Conservation (phyloP, 331 rosid species). For the Malus hybrid region DNA sequence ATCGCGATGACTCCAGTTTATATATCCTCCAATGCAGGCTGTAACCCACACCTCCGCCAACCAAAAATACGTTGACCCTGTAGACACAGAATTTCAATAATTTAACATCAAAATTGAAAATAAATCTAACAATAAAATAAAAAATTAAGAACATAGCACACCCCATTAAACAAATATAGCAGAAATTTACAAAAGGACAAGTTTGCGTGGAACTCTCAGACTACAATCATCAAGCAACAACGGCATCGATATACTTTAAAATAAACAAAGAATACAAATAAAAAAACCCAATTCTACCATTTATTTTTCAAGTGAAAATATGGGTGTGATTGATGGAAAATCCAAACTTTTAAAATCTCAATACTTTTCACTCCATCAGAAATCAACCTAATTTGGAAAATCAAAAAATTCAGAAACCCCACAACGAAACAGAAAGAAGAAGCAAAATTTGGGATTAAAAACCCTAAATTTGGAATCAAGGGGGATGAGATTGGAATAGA, state of each 20-base stretch:
- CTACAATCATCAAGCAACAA: conserved; percentile 17
- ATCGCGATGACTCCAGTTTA: conserved; percentile 62
- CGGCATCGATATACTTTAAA: conserved; percentile 4
- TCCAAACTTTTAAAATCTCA: neutral
- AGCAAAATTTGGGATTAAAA: neutral
- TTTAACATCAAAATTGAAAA: neutral
- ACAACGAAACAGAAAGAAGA: neutral
- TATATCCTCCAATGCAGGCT: conserved; percentile 42
- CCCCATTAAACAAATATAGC: neutral
- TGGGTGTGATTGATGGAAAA: neutral
- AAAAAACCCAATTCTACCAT: neutral
- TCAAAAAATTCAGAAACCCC: neutral
- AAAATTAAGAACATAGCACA: conserved; percentile 1
- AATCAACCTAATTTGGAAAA: neutral
- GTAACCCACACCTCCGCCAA: conserved; percentile 44
- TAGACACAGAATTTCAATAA: neutral
- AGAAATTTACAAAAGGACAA: conserved; percentile 18
- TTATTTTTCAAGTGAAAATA: neutral
- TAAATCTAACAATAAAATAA: neutral
- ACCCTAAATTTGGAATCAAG: conserved; percentile 9
- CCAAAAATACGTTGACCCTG: conserved; percentile 70
- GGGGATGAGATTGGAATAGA: neutral
- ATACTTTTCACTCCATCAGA: neutral
- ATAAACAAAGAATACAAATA: neutral
- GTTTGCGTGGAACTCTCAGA: conserved; percentile 19